Conservation (phyloP, 169 alveolate species). For the Amoebophrya sp. region DNA sequence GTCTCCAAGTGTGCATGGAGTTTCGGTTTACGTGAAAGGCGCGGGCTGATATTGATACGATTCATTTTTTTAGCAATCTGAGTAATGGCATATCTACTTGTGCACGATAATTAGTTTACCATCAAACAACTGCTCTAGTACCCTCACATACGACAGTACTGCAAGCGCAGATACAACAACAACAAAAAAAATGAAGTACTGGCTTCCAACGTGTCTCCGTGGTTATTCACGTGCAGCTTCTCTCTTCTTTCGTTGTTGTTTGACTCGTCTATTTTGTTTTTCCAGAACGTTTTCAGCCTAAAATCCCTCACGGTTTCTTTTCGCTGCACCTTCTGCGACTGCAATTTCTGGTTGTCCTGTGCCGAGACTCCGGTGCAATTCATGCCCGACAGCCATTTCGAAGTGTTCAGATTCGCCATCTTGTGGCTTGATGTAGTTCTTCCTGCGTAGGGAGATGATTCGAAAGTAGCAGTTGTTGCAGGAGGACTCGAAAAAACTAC, state of each 20-base stretch:
- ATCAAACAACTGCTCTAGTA: too few species aligned
- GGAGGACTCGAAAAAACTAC: too few species aligned
- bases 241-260: background rate
- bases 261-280: background rate
- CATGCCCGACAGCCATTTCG: constrained; percentile 13
- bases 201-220: background rate
- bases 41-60: background rate
- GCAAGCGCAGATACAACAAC: too few species aligned
- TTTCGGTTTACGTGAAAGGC: constrained; percentile 6
- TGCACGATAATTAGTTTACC: too few species aligned
- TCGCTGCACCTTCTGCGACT: background rate
- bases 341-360: background rate
- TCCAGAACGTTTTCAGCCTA: background rate
- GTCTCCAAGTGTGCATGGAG: background rate
- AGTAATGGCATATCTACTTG: too few species aligned
- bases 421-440: background rate
- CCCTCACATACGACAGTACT: too few species aligned
- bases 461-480: too few species aligned
- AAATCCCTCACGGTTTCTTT: background rate
- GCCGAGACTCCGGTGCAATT: background rate
- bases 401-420: background rate
- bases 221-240: background rate
- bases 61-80: too few species aligned
- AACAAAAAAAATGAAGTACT: too few species aligned
- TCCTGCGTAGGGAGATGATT: too few species aligned